Base-by-base conservation (phyloP, 2,329 filamentous ascomycete genomes). In the Sporothrix brunneoviolacea region DNA sequence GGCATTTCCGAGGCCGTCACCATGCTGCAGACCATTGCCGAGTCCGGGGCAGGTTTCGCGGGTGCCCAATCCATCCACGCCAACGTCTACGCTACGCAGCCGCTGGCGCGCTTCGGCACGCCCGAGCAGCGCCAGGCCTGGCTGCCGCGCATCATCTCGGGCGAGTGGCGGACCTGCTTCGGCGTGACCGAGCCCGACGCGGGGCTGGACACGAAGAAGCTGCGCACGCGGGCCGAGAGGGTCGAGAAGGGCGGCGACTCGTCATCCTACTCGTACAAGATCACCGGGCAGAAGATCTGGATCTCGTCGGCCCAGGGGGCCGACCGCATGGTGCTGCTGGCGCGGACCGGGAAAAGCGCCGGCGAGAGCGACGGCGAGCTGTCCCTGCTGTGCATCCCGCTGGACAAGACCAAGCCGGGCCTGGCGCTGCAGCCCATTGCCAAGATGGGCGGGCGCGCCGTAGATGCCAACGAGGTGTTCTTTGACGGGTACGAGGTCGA, bases 401-500 rank as follows among this genome's bases (percentile, higher is more conserved):
- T 94, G 4, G 79, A 91, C 62, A 75, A 75, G 19, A 62, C 62
- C 0, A 68, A 75, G 4, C 76, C 83, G 0, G 75, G 76, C 0
- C 69, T 91, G 1, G 78, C 84, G 9, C 70, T 93, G 61, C 80
- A 79, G 38, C 79, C 71, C 61, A 94, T 94, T 58, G 82, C 79
- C 65, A 94, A 94, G 65, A 93, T 94, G 87, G 89, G 89, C 8
- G 86, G 87, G 0, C 73, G 86, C 12, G 86, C 87, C 0, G 81
- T 94, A 1, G 88, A 93, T 60, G 86, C 88, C 1, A 94, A 94
- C 58, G 86, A 93, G 62, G 84, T 94, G 1, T 94, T 94, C 65
- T 93, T 94, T 62, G 86, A 93, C 64, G 79, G 83, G 57, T 94
- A 91, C 64, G 64, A 67, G 4, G 79, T 93, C 13, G 38, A 38